A percentile compares a stretch with the other conserved stretches of the same genome.
Conservation (phyloP, 768 basidiomycete species). For the Suillus subluteus region DNA sequence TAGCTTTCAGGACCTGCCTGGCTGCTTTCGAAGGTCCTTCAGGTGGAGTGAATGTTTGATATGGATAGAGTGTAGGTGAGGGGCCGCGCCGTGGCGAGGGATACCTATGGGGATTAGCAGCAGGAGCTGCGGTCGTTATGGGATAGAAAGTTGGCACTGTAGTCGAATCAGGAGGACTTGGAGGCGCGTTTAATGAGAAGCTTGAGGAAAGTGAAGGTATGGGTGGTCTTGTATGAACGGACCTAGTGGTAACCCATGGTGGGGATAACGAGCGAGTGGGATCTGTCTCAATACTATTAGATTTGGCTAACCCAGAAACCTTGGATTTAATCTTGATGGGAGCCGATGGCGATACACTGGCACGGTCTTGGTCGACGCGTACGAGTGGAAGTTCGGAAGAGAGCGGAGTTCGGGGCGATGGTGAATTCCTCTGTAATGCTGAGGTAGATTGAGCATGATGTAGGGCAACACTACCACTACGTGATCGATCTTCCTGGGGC, state of each 20-base stretch:
- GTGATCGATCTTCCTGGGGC: slow-evolving; percentile 36
- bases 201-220: slow-evolving; percentile 34
- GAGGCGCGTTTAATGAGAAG: slow-evolving; percentile 28
- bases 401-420: slow-evolving; percentile 15
- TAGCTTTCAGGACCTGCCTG: slow-evolving; percentile 28
- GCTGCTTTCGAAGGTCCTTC: slow-evolving; percentile 26
- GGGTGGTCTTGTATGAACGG: slow-evolving; percentile 29
- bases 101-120: slow-evolving; percentile 64
- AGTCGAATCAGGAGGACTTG: slow-evolving; percentile 29
- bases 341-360: slow-evolving; percentile 18
- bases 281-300: slow-evolving; percentile 19
- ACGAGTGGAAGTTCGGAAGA: slow-evolving; percentile 20
- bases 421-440: slow-evolving; percentile 20
- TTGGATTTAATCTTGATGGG: slow-evolving; percentile 62
- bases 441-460: slow-evolving; percentile 32
- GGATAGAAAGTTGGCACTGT: slow-evolving; percentile 45
- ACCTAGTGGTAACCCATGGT: slow-evolving; percentile 35
- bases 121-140: slow-evolving; percentile 56
- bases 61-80: slow-evolving; percentile 39
- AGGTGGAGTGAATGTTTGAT: slow-evolving; percentile 27
- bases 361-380: slow-evolving; percentile 15
- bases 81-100: slow-evolving; percentile 38
- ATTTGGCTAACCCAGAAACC: slow-evolving; percentile 52
- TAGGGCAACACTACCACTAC: slow-evolving; percentile 30
- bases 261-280: slow-evolving; percentile 41